Base-by-base conservation (phyloP, 2,329 filamentous ascomycete species). In the Stagonosporopsis tanaceti region DNA sequence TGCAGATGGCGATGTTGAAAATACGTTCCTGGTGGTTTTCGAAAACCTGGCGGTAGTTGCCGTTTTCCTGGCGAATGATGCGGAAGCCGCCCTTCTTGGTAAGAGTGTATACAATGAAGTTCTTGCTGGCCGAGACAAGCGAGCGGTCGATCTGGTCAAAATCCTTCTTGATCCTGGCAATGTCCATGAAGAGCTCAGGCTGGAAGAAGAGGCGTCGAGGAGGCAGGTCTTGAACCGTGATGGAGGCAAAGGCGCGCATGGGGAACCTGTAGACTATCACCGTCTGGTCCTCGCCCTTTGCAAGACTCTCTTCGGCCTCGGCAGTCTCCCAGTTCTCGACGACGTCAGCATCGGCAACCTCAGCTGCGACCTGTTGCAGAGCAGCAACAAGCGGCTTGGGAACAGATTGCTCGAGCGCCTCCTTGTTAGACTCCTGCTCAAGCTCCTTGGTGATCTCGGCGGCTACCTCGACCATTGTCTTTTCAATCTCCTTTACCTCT, bases 131-230 rank as follows among this genome's bases (percentile, higher is more conserved):
- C 5, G 93, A 90, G 47, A 94, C 94, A 30, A 99, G 84, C 62
- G 93, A 96, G 64, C 96, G 91, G 73, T 99, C 95, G 61, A 97
- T 89, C 79, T 98, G 95, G 72, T 99, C 95, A 69, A 98, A 98
- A 5, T 97, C 93, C 80, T 98, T 98, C 84, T 97, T 97, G 63
- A 98, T 84, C 56, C 93, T 87, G 48, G 95, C 94, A 72, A 99
- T 95, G 67, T 97, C 92, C 82, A 97, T 91, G 68, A 97, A 88
- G 40, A 89, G 85, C 64, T 94, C 90, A 55, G 92, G 87, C 35
- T 89, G 88, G 75, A 98, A 89, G 47, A 83, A 78, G 3, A 89
- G 83, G 77, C 58, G 83, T 78, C 59, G 82, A 77, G 63, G 85
- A 80, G 73, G 87, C 82, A 78, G 77, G 38, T 74, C 73, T 70